Percentiles rank a stretch among this genome's conserved stretches.
Conservation (phyloP, 345 rosid genomes). For the Gossypioides kirkii region DNA sequence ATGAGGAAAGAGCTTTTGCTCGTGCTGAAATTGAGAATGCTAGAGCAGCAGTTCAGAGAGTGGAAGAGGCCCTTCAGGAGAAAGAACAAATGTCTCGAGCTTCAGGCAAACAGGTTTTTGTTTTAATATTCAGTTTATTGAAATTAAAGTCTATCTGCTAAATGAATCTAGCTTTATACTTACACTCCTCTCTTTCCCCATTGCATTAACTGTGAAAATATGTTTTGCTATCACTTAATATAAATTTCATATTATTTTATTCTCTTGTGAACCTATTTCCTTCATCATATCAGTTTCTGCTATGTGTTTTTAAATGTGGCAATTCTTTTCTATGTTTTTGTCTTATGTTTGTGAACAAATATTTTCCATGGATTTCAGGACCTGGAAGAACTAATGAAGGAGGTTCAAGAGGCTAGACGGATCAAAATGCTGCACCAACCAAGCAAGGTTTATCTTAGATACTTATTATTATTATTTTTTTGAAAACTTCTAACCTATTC, state of each 20-base stretch:
- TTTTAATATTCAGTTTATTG: neutral
- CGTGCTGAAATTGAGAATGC: slow-evolving; percentile 95
- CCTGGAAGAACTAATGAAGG: slow-evolving; percentile 83
- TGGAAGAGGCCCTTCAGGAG: slow-evolving; percentile 89
- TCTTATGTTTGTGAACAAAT: neutral
- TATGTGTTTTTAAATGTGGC: neutral
- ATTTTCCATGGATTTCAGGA: slow-evolving; percentile 48
- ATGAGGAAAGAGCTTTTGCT: slow-evolving; percentile 93
- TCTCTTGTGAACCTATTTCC: neutral
- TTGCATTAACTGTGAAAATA: neutral
- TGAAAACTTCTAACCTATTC: neutral
- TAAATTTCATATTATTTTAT: neutral
- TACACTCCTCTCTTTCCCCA: neutral
- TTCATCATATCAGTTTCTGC: slow-evolving; percentile 13
- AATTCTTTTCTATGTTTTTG: neutral
- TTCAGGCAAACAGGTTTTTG: slow-evolving; percentile 58
- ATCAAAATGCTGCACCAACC: slow-evolving; percentile 99
- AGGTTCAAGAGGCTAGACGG: slow-evolving; percentile 98
- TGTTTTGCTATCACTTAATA: neutral
- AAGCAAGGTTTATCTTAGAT: slow-evolving; percentile 63
- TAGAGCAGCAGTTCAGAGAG: slow-evolving; percentile 96
- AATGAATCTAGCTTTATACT: neutral
- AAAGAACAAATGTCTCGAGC: slow-evolving; percentile 75
- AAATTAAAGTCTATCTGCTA: neutral
- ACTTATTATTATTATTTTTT: slow-evolving; percentile 12